Evolutionary conservation across 331 rosid genomes (phyloP).

Genomic region (Acacia pycnantha): DNA sequence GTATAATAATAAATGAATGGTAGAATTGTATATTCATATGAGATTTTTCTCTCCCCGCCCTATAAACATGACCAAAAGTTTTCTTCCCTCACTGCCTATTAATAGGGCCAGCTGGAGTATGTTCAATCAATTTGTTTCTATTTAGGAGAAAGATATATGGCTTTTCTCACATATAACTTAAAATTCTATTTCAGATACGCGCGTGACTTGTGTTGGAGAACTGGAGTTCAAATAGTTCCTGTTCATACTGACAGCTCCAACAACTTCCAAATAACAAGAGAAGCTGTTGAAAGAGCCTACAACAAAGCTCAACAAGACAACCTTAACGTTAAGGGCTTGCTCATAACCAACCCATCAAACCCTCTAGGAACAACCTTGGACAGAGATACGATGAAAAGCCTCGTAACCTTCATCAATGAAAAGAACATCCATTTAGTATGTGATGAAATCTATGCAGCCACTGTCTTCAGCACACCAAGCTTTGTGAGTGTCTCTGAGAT

Average conservation of each 20-base stretch:
- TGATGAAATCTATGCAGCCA: conserved; percentile 67
- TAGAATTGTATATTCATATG: too few species aligned
- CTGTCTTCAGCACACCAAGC: conserved; percentile 39
- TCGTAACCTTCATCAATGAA: neutral
- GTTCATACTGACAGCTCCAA: neutral
- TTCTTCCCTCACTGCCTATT: too few species aligned
- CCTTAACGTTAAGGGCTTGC: neutral
- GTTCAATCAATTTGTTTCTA: neutral
- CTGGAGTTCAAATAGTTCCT: neutral
- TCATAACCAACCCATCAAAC: conserved; percentile 14
- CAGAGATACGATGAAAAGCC: neutral
- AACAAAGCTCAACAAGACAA: neutral
- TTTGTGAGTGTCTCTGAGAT: conserved; percentile 52
- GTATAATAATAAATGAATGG: too few species aligned
- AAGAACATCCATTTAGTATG: conserved; percentile 52
- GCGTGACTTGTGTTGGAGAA: conserved; percentile 2
- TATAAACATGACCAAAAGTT: too few species aligned
- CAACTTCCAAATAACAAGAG: neutral
- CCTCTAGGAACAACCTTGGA: neutral
- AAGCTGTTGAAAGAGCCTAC: neutral
- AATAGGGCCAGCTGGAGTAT: too few species aligned
- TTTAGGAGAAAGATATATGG: neutral
- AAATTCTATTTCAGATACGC: conserved; percentile 40
- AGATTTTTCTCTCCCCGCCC: too few species aligned
- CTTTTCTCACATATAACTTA: neutral